A percentile compares a stretch with the other conserved stretches of the same genome.
These are phyloP conservation scores for Candida neerlandica DNA, from an alignment of 1,139 yeast species.

Conservation along the genomic window DNA sequence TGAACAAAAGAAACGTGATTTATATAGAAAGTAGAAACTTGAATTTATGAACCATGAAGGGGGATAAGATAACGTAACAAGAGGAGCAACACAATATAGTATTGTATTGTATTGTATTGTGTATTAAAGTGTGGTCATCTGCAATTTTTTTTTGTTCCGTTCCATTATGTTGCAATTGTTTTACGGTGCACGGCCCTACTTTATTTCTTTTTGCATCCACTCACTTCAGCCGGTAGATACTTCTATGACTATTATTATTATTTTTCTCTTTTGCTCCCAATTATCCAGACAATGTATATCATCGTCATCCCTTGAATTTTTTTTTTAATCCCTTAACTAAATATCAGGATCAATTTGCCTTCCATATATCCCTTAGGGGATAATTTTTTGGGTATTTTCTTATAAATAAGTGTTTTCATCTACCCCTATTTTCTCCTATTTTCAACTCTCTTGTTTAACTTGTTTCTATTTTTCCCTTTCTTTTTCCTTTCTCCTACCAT, in stretches of 20 bases:
- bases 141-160: neutral
- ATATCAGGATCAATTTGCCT: no score
- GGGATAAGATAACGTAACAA: neutral
- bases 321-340: neutral
- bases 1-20: no score
- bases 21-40: no score
- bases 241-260: no score
- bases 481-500: neutral
- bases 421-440: slow-evolving; percentile 6
- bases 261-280: neutral
- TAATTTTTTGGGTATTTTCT: neutral
- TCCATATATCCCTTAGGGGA: neutral
- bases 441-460: no score
- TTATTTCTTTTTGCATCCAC: slow-evolving; percentile 1
- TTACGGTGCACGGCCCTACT: neutral
- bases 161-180: neutral
- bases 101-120: no score
- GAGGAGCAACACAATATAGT: neutral
- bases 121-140: neutral
- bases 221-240: neutral
- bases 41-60: neutral
- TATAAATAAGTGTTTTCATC: neutral
- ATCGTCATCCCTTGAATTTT: neutral
- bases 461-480: neutral
- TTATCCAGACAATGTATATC: neutral